Conservation (phyloP, 139 green algal species). For the Desmodesmus armatus region DNA sequence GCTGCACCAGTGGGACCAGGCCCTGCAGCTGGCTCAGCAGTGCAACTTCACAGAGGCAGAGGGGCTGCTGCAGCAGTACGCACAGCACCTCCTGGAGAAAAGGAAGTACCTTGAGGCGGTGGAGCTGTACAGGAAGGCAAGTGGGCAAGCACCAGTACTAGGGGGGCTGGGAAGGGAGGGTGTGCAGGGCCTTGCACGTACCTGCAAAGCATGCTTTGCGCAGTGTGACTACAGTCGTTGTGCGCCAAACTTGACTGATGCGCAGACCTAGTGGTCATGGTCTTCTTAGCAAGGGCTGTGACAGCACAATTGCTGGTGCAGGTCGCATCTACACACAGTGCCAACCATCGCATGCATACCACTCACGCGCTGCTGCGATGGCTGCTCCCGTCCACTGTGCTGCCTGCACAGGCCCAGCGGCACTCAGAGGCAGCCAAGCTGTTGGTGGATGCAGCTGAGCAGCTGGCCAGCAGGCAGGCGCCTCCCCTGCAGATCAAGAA, state of each 20-base stretch:
- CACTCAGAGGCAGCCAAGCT: constrained; percentile 82
- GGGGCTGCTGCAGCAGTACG: constrained; percentile 80
- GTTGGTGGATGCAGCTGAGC: constrained; percentile 57
- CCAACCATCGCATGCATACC: background rate
- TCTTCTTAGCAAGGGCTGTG: too few species aligned
- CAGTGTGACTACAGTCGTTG: too few species aligned
- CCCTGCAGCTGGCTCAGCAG: constrained; percentile 72
- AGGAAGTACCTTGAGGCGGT: constrained; percentile 72
- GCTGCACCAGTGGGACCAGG: constrained; percentile 90
- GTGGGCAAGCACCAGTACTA: too few species aligned
- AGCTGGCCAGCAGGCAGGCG: constrained; percentile 51
- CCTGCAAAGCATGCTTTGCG: too few species aligned
- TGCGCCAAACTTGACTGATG: too few species aligned
- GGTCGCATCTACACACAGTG: too few species aligned
- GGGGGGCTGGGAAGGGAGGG: too few species aligned
- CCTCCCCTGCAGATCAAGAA: constrained; percentile 84
- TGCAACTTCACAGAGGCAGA: constrained; percentile 69
- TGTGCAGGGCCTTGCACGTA: too few species aligned
- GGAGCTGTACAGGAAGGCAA: constrained; percentile 77
- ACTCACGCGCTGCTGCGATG: background rate
- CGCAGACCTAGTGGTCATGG: too few species aligned
- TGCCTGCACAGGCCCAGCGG: constrained; percentile 64
- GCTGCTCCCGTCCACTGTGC: background rate
- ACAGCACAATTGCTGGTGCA: too few species aligned
- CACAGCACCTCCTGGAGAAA: constrained; percentile 78